Conservation (phyloP, 768 basidiomycete species). For the Lactifluus pinguis region DNA sequence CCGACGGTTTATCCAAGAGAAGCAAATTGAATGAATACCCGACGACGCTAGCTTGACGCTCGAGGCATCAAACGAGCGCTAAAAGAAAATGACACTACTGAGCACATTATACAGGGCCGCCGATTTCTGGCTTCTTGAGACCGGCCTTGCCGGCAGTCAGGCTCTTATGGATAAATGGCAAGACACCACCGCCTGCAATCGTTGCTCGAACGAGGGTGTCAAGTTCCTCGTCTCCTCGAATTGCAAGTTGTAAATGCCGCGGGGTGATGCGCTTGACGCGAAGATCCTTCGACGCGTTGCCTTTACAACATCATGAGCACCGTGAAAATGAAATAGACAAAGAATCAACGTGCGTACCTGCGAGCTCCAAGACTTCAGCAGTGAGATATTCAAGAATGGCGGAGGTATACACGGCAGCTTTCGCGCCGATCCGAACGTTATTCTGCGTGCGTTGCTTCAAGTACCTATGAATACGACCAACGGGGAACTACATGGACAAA, state of each 20-base stretch:
- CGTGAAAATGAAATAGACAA: not conserved
- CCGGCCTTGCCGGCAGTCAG: constrained; percentile 42
- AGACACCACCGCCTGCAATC: constrained; percentile 82
- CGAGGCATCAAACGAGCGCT: not conserved
- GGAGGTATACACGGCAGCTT: constrained; percentile 94
- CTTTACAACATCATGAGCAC: constrained; percentile 31
- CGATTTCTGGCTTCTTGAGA: constrained; percentile 28
- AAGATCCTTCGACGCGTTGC: constrained; percentile 96
- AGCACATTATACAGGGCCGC: constrained; percentile 1
- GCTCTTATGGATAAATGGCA: constrained; percentile 85
- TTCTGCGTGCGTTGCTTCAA: constrained; percentile 87
- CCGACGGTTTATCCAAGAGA: not conserved
- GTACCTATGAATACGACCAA: constrained; percentile 96
- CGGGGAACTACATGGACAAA: constrained; percentile 66
- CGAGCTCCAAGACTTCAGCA: constrained; percentile 91
- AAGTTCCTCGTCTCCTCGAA: constrained; percentile 96
- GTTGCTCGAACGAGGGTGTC: constrained; percentile 91
- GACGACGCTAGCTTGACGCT: not conserved
- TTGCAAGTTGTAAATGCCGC: constrained; percentile 90
- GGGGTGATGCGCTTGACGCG: constrained; percentile 95
- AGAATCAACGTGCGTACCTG: constrained; percentile 45
- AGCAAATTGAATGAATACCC: not conserved
- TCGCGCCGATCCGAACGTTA: constrained; percentile 94
- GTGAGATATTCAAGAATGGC: constrained; percentile 95
- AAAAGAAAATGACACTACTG: not conserved